Evolutionary conservation across 495 filamentous ascomycete species (phyloP), one percentile per base, ranked within the genome.

Genomic region (Xylaria grammica): DNA sequence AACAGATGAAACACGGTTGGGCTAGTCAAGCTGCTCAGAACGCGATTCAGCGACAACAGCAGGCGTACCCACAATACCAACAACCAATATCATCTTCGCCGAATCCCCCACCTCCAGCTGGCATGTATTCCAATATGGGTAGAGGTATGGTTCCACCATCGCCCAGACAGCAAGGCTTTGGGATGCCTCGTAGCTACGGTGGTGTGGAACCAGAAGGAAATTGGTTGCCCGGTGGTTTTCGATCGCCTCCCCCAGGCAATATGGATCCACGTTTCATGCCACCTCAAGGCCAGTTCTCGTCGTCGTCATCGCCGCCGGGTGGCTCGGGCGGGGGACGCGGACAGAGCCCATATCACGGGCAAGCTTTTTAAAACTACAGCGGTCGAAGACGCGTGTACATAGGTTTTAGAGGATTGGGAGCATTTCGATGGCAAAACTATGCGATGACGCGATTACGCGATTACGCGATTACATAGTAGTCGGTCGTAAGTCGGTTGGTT

Each of bases 31-130:
- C 91, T 66, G 90, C 92, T 11, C 89, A 93, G 61, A 85, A 90
- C 60, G 92, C 90, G n/a, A 92, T 93, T 69, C 84, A 86, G 15
- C 89, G 91, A 60, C 85, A 89, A 19, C 88, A 91, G 63, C 87
- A 90, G 62, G 73, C 77, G 17, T 78, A 79, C 44, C 78, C 78
- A 34, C 77, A 80, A 29, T 75, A 79, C 49, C 74, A 77, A 45
- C 72, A 74, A 44, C 73, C 63, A 8, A 56, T 60, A 48, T 57
- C 67, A 34, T 70, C 69, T 60, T 64, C 74, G 61, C 60, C 67
- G 40, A 52, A 50, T 17, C 42, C 61, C 20, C 62, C 65, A 10
- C 72, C 69, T 0, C 67, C 74, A 3, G 57, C 77, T 13, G 72
- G 73, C 1, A 69, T 74, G 68, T 79, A 81, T 42, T 69, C 70